phyloP scores from a whole-genome alignment of 257 asterid genomes.

The Scutellaria barbata region DNA sequence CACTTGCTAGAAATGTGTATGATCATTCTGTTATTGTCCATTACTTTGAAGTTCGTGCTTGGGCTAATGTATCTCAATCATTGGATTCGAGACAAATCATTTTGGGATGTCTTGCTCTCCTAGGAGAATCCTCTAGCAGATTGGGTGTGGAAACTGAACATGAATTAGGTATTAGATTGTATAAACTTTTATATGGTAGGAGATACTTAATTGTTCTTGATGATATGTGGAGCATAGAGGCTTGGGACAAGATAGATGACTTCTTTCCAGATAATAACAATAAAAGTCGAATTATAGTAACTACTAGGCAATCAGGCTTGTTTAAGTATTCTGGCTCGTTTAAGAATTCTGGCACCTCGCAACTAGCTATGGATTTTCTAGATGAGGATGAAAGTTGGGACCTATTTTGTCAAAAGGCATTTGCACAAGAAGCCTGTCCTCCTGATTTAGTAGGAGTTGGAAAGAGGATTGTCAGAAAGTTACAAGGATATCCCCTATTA shows the following conservation, averaged over 20 bases:
- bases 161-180: not conserved
- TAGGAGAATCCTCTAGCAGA: not conserved
- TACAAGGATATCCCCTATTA: conserved; percentile 24
- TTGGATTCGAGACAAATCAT: not conserved
- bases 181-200: not conserved
- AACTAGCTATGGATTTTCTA: not conserved
- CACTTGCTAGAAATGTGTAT: conserved; percentile 8
- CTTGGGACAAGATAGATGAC: not conserved
- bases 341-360: not conserved
- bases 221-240: conserved; percentile 7
- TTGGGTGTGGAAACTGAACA: not conserved
- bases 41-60: conserved; percentile 16
- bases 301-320: not conserved
- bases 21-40: not conserved
- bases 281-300: conserved; percentile 20
- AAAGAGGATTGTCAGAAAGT: not conserved
- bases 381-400: conserved; percentile 20
- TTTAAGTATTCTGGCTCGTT: not conserved
- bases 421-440: conserved; percentile 2
- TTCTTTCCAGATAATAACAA: conserved; percentile 12
- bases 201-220: conserved; percentile 15
- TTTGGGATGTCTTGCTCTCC: not conserved
- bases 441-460: conserved; percentile 3
- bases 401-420: not conserved
- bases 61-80: conserved; percentile 8